Percentiles rank a stretch among this genome's conserved stretches.
Conservation (phyloP, 129 eudicot genomes). For the sunflower (Helianthus annuus) region DNA sequence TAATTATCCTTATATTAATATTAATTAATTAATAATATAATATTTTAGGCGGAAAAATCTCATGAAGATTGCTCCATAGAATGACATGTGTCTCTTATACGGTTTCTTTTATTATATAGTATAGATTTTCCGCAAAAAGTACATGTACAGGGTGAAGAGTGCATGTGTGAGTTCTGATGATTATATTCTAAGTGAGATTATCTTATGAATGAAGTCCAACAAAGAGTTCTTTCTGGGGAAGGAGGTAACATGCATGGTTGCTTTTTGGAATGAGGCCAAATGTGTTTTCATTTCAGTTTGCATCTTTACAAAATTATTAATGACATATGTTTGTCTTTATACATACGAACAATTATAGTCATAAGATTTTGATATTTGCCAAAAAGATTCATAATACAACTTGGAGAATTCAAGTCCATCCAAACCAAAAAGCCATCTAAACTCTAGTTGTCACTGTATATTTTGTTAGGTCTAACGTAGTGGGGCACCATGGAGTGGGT, state of each 20-base stretch:
- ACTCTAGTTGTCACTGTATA: slow-evolving; percentile 24
- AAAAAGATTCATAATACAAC: slow-evolving; percentile 30
- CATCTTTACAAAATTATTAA: slow-evolving; percentile 25
- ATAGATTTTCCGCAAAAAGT: too few species aligned
- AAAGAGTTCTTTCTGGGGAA: slow-evolving; percentile 25
- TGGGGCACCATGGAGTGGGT: too few species aligned
- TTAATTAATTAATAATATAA: too few species aligned
- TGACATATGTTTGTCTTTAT: slow-evolving; percentile 32
- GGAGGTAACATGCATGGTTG: slow-evolving; percentile 47
- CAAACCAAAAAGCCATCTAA: slow-evolving; percentile 20
- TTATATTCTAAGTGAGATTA: slow-evolving; percentile 41
- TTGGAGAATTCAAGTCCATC: slow-evolving; percentile 26
- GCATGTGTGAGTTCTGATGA: slow-evolving; percentile 26
- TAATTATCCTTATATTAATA: too few species aligned
- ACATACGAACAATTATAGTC: slow-evolving; percentile 32
- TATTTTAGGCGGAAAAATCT: too few species aligned
- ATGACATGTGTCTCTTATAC: too few species aligned
- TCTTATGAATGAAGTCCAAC: slow-evolving; percentile 28
- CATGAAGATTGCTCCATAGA: too few species aligned
- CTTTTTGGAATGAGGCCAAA: slow-evolving; percentile 31
- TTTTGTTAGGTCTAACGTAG: too few species aligned
- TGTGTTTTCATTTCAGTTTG: slow-evolving; percentile 32
- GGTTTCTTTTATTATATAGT: too few species aligned
- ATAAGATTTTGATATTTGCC: slow-evolving; percentile 29
- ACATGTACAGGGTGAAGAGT: too few species aligned